A percentile compares a stretch with the other conserved stretches of the same genome.
phyloP scores from a whole-genome alignment of 768 basidiomycete genomes.

The Phlegmacium glaucopus region DNA sequence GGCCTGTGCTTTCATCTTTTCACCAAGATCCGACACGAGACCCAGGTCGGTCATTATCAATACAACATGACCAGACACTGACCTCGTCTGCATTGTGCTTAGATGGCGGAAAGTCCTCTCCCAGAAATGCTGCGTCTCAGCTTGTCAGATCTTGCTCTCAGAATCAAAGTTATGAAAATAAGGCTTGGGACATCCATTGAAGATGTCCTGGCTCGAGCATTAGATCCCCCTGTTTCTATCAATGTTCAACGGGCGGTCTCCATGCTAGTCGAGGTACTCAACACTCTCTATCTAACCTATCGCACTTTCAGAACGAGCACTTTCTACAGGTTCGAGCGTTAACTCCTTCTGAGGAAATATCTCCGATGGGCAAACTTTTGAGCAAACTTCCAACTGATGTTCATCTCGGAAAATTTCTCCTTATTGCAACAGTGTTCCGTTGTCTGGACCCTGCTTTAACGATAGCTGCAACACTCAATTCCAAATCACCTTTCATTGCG shows the following conservation, averaged over 20 bases:
- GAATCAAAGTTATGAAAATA: slow-evolving; percentile 93
- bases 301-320: not conserved
- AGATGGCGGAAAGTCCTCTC: slow-evolving; percentile 88
- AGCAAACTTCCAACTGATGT: slow-evolving; percentile 95
- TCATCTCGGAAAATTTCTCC: slow-evolving; percentile 89
- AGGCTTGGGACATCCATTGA: slow-evolving; percentile 84
- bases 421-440: slow-evolving; percentile 78
- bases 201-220: slow-evolving; percentile 79
- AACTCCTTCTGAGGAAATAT: slow-evolving; percentile 85
- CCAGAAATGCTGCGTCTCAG: slow-evolving; percentile 96
- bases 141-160: slow-evolving; percentile 84
- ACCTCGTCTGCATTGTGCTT: slow-evolving; percentile 2
- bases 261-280: slow-evolving; percentile 79
- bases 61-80: not conserved
- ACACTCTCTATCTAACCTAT: not conserved
- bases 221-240: slow-evolving; percentile 83
- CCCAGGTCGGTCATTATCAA: slow-evolving; percentile 42
- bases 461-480: slow-evolving; percentile 88
- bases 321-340: slow-evolving; percentile 74
- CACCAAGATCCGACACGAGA: slow-evolving; percentile 83
- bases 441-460: slow-evolving; percentile 97
- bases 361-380: slow-evolving; percentile 86
- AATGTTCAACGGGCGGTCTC: slow-evolving; percentile 91
- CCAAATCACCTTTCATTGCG: slow-evolving; percentile 89
- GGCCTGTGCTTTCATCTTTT: slow-evolving; percentile 96